A percentile compares a stretch with the other conserved stretches of the same genome.
Conservation (phyloP, 169 alveolate genomes). For the Eimeria maxima region DNA sequence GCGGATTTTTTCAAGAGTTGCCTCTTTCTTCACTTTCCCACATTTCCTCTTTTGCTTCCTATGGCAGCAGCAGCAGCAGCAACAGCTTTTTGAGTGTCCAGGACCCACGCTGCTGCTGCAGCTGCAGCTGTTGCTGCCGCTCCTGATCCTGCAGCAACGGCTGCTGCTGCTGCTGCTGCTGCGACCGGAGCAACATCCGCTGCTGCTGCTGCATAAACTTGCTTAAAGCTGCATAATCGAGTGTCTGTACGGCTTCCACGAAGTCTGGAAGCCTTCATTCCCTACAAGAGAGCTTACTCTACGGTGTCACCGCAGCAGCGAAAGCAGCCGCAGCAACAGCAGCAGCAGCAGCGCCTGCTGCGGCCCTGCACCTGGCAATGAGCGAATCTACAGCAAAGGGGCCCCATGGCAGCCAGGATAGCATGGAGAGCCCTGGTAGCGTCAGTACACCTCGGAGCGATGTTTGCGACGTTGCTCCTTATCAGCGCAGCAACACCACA, state of each 20-base stretch:
- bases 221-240: no score
- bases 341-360: not conserved
- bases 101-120: not conserved
- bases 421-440: not conserved
- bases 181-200: not conserved
- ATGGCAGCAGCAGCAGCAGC: not conserved
- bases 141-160: no score
- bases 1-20: no score
- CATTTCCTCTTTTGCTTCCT: no score
- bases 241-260: no score
- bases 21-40: no score
- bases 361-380: not conserved
- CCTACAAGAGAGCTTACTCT: no score
- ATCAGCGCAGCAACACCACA: no score
- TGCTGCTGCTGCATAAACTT: no score
- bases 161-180: conserved; percentile 23
- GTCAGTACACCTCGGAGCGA: not conserved
- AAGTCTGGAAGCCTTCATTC: no score
- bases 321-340: not conserved
- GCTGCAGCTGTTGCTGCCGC: conserved; percentile 23
- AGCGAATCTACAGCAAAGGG: not conserved
- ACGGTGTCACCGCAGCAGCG: no score
- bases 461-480: not conserved
- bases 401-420: not conserved
- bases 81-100: not conserved